Conservation (phyloP, 2,329 filamentous ascomycete genomes). For the Botrytis medusae region DNA sequence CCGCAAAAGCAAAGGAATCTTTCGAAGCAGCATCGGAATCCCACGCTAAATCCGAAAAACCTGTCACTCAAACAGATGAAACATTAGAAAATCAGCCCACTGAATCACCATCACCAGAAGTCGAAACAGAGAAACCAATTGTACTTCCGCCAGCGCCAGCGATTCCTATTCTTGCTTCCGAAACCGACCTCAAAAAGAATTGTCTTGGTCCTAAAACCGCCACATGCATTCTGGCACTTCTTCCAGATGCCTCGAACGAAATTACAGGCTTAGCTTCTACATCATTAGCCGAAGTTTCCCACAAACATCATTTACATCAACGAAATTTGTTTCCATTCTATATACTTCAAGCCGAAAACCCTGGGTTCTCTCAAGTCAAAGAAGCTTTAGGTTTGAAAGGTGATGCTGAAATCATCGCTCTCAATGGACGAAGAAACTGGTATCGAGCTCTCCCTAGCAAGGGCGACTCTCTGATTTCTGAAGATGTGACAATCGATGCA, state of each 20-base stretch:
- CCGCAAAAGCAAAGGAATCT: slow-evolving; percentile 45
- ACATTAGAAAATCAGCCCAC: slow-evolving; percentile 52
- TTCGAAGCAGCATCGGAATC: slow-evolving; percentile 52
- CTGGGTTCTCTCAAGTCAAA: slow-evolving; percentile 55
- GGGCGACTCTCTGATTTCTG: slow-evolving; percentile 38
- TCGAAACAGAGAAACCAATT: slow-evolving; percentile 44
- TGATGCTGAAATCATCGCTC: slow-evolving; percentile 70
- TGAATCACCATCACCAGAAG: slow-evolving; percentile 47
- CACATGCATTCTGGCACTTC: slow-evolving; percentile 79
- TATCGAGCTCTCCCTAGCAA: slow-evolving; percentile 64
- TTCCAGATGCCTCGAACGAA: slow-evolving; percentile 49
- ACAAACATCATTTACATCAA: slow-evolving; percentile 68
- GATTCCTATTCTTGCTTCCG: slow-evolving; percentile 64
- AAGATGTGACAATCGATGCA: slow-evolving; percentile 54
- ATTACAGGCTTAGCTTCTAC: slow-evolving; percentile 54
- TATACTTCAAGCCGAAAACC: slow-evolving; percentile 64
- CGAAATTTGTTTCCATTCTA: slow-evolving; percentile 81
- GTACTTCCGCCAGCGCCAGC: slow-evolving; percentile 56
- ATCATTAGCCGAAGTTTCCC: slow-evolving; percentile 69
- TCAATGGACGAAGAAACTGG: slow-evolving; percentile 86
- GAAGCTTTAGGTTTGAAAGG: slow-evolving; percentile 61
- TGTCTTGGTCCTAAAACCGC: slow-evolving; percentile 75
- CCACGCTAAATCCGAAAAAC: slow-evolving; percentile 50
- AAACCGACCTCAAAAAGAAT: slow-evolving; percentile 63
- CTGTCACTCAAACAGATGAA: slow-evolving; percentile 50